Conservation (phyloP, 768 basidiomycete genomes). For the Rhodotorula graminis region DNA sequence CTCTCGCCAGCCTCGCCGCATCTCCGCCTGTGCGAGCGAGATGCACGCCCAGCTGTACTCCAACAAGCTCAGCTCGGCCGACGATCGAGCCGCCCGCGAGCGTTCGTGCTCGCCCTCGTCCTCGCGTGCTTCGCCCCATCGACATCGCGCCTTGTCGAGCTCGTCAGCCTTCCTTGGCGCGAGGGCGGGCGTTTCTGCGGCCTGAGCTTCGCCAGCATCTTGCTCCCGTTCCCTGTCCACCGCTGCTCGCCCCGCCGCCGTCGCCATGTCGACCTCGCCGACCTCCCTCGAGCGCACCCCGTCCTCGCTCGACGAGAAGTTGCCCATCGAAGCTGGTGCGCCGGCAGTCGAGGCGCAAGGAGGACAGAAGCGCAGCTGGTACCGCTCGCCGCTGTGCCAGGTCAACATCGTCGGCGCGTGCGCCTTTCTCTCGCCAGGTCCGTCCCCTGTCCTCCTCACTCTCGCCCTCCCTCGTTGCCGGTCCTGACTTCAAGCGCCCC, state of each 20-base stretch:
- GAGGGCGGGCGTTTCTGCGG: too few species aligned
- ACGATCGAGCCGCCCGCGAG: too few species aligned
- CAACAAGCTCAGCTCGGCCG: too few species aligned
- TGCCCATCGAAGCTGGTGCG: background rate
- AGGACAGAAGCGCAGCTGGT: background rate
- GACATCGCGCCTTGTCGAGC: too few species aligned
- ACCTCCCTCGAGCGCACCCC: background rate
- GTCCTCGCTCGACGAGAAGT: slow-evolving; percentile 1
- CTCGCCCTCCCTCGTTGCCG: background rate
- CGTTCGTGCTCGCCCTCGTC: too few species aligned
- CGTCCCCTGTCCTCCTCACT: background rate
- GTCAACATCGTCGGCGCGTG: slow-evolving; percentile 7
- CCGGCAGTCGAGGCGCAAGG: background rate
- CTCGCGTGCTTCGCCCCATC: too few species aligned
- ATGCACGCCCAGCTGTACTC: too few species aligned
- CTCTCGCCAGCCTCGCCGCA: too few species aligned
- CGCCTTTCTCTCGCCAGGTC: slow-evolving; percentile 15
- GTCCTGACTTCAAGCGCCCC: too few species aligned
- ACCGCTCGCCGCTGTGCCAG: slow-evolving; percentile 2
- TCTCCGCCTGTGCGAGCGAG: too few species aligned
- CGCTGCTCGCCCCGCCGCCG: background rate
- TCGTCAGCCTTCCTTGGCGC: too few species aligned
- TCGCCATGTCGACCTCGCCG: background rate
- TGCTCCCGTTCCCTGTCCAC: background rate
- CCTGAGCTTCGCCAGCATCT: too few species aligned